Conservation (phyloP, 345 rosid genomes). For the Physaria fendleri region DNA sequence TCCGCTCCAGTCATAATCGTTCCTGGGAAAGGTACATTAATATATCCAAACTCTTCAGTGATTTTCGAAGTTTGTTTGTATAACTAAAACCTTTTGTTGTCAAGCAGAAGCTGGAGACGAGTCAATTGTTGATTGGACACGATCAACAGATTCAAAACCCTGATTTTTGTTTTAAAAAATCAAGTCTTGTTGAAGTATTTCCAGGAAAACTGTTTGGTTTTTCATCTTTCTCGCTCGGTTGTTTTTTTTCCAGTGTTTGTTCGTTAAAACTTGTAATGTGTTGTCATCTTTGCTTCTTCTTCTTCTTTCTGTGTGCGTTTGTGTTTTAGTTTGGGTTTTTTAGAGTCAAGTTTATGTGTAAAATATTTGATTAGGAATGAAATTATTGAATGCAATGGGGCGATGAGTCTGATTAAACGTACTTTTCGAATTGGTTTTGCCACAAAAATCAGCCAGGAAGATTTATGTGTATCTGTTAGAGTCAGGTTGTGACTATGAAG, state of each 20-base stretch:
- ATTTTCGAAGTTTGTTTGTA: neutral
- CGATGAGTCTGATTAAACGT: neutral
- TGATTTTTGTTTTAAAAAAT: neutral
- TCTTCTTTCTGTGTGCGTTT: neutral
- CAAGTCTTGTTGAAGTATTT: neutral
- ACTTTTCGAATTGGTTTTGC: too few relatives aligned
- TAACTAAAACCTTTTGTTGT: slow-evolving; percentile 1
- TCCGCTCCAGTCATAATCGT: slow-evolving; percentile 69
- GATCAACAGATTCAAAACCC: slow-evolving; percentile 20
- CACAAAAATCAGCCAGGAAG: too few relatives aligned
- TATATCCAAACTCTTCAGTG: neutral
- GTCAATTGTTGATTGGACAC: slow-evolving; percentile 28
- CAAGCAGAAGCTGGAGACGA: slow-evolving; percentile 36
- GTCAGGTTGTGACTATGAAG: too few relatives aligned
- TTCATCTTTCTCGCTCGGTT: neutral
- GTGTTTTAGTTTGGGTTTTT: neutral
- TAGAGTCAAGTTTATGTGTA: slow-evolving; percentile 8
- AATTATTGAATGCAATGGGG: neutral
- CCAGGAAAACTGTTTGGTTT: slow-evolving; percentile 2
- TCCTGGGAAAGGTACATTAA: slow-evolving; percentile 64
- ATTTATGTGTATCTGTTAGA: too few relatives aligned
- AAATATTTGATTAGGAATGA: slow-evolving; percentile 4
- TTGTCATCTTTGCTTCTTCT: neutral
- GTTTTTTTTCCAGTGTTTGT: slow-evolving; percentile 1
- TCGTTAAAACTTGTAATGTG: neutral